phyloP scores from a whole-genome alignment of 2,329 filamentous ascomycete species.

The Sclerotinia nivalis region DNA sequence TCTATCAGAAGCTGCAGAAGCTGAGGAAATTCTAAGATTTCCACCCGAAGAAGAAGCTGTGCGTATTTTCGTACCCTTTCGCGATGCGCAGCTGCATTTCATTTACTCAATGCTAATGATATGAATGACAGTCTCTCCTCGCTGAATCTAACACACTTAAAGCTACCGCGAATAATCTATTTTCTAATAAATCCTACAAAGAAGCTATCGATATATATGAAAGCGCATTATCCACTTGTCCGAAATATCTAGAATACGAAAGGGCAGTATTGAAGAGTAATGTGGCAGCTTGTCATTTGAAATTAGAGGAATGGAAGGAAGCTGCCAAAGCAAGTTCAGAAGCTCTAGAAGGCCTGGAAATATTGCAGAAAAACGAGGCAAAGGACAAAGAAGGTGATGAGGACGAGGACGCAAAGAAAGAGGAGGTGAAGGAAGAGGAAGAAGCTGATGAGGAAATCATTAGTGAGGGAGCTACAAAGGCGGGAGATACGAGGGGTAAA shows the following conservation, averaged over 20 bases:
- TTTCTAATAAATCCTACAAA: conserved; percentile 68
- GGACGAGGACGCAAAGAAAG: conserved; percentile 55
- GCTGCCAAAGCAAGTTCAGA: conserved; percentile 72
- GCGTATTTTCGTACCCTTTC: conserved; percentile 23
- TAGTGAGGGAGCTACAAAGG: conserved; percentile 57
- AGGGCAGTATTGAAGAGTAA: conserved; percentile 86
- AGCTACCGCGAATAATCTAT: conserved; percentile 75
- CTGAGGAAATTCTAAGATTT: conserved; percentile 42
- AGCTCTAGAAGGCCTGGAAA: conserved; percentile 71
- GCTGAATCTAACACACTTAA: conserved; percentile 73
- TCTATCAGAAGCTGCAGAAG: conserved; percentile 31
- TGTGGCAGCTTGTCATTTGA: conserved; percentile 84
- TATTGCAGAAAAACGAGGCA: conserved; percentile 47
- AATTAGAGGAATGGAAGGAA: conserved; percentile 81
- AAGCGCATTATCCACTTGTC: conserved; percentile 74
- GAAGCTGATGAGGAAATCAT: conserved; percentile 61
- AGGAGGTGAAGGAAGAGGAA: conserved; percentile 41
- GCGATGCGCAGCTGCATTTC: background rate
- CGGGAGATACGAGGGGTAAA: conserved; percentile 42
- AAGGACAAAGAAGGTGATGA: conserved; percentile 42
- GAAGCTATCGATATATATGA: conserved; percentile 82
- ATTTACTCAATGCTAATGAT: background rate
- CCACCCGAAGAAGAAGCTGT: conserved; percentile 48
- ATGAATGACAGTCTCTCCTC: conserved; percentile 59
- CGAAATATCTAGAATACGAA: conserved; percentile 84